phyloP scores from a whole-genome alignment of 768 basidiomycete species.

The Termitomyces sp. region DNA sequence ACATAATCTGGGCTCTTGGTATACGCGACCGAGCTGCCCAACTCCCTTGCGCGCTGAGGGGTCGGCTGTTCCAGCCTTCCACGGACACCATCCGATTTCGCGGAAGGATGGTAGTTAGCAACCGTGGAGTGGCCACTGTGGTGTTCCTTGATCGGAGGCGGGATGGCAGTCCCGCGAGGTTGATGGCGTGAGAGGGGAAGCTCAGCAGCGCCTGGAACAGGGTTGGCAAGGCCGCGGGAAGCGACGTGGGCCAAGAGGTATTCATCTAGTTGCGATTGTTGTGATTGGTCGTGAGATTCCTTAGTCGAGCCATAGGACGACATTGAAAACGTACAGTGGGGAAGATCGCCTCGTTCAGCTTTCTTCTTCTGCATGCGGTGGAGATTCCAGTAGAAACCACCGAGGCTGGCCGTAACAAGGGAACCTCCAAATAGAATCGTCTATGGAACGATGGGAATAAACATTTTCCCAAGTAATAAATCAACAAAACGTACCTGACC shows the following conservation, averaged over 20 bases:
- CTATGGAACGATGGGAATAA: conserved; percentile 3
- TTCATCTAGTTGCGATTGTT: conserved; percentile 22
- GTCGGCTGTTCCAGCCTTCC: conserved; percentile 24
- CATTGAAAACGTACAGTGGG: conserved; percentile 23
- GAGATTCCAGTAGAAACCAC: conserved; percentile 28
- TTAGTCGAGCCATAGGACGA: not conserved
- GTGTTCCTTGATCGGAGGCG: conserved; percentile 21
- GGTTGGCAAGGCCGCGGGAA: conserved; percentile 1
- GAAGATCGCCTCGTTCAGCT: conserved; percentile 22
- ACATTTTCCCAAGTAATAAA: not conserved
- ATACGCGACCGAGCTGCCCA: conserved; percentile 22
- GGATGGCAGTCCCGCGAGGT: conserved; percentile 13
- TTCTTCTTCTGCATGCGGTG: conserved; percentile 23
- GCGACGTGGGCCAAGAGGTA: conserved; percentile 24
- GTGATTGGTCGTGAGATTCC: not conserved
- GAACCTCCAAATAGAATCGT: conserved; percentile 26
- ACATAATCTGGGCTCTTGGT: conserved; percentile 32
- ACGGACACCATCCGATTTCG: conserved; percentile 3
- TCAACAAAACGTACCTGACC: conserved; percentile 4
- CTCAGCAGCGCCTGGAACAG: conserved; percentile 10
- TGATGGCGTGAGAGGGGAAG: conserved; percentile 10
- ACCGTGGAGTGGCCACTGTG: conserved; percentile 23
- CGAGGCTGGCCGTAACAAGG: conserved; percentile 22
- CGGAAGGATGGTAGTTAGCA: conserved; percentile 20
- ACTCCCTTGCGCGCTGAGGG: conserved; percentile 25